Evolutionary conservation across 2,329 filamentous ascomycete species (phyloP), one percentile per base, ranked within the genome.

Genomic region (Diaporthe destruens): DNA sequence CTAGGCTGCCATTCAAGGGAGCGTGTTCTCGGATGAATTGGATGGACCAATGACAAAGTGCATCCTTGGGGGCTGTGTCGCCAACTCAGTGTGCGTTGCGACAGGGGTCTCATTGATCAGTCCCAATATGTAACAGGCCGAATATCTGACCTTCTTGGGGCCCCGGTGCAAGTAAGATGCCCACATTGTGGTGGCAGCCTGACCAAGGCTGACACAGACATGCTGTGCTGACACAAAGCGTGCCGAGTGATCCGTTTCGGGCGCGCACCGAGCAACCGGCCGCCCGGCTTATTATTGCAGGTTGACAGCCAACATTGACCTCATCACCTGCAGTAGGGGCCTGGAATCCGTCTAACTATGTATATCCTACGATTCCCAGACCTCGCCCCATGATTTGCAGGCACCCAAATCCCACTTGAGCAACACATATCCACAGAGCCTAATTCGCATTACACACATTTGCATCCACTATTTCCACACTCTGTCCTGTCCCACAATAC

Each of bases 241-340:
- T 66, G 61, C 61, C 61, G 61, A 66, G 61, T 53, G 20, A 25
- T 66, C 61, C 61, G 61, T 66, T 53, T 66, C 47, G 61, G 61
- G 32, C 47, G 29, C 32, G 47, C 32, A 66, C 61, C 61, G 61
- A 66, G 34, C 32, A 66, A 66, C 61, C 61, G 47, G 61, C 61
- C 61, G 61, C 32, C 61, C n/a, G 8, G 47, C 44, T 53, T 66
- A 53, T 29, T 11, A n/a, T n/a, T n/a, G n/a, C 25, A 25, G 1
- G 23, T 29, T 66, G 61, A 66, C n/a, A 66, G n/a, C 20, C 47
- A n/a, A 53, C 44, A 1, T 66, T 66, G 61, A 66, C 47, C 61
- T 66, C 61, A 66, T 36, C n/a, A 32, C 29, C 29, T 47, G 8
- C 23, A 16, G 44, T 39, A 44, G 61, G 61, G 61, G 47, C 61